phyloP scores from a whole-genome alignment of 805 yeast species.

The Sugiyamaella americana region DNA sequence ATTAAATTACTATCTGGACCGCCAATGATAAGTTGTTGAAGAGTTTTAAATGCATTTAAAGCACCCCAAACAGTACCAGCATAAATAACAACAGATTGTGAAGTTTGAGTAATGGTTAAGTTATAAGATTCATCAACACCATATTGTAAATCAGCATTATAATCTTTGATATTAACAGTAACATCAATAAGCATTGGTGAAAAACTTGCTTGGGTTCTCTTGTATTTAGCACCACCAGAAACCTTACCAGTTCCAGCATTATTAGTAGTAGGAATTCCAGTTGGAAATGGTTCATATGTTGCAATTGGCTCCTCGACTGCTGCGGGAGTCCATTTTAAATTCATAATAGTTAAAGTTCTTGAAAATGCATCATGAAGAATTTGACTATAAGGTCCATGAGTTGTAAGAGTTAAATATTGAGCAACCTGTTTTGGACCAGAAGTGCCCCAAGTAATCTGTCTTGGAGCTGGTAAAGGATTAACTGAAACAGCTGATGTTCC shows the following conservation, averaged over 20 bases:
- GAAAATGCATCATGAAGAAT: slow-evolving; percentile 28
- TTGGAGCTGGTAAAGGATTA: slow-evolving; percentile 23
- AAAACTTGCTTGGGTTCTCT: not conserved
- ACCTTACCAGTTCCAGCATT: not conserved
- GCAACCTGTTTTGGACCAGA: slow-evolving; percentile 13
- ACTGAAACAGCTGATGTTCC: slow-evolving; percentile 12
- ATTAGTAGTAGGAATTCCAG: slow-evolving; percentile 5
- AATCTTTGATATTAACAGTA: slow-evolving; percentile 23
- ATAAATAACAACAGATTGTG: slow-evolving; percentile 22
- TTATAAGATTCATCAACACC: slow-evolving; percentile 38
- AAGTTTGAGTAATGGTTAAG: slow-evolving; percentile 20
- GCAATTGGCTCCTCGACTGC: slow-evolving; percentile 29
- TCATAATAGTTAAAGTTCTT: slow-evolving; percentile 23
- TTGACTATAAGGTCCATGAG: slow-evolving; percentile 10
- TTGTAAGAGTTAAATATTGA: slow-evolving; percentile 4
- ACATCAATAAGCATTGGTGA: slow-evolving; percentile 5
- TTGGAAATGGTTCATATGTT: slow-evolving; percentile 22
- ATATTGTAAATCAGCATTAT: slow-evolving; percentile 30
- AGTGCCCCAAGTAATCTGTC: slow-evolving; percentile 16
- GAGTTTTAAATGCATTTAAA: slow-evolving; percentile 36
- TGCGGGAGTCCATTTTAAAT: slow-evolving; percentile 34
- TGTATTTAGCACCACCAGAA: slow-evolving; percentile 1
- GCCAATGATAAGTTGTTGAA: slow-evolving; percentile 35
- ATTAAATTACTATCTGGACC: slow-evolving; percentile 14
- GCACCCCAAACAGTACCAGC: slow-evolving; percentile 40